Percentiles rank a stretch among this genome's conserved stretches.
Conservation (phyloP, 768 basidiomycete species). For the Phallus indusiatus region DNA sequence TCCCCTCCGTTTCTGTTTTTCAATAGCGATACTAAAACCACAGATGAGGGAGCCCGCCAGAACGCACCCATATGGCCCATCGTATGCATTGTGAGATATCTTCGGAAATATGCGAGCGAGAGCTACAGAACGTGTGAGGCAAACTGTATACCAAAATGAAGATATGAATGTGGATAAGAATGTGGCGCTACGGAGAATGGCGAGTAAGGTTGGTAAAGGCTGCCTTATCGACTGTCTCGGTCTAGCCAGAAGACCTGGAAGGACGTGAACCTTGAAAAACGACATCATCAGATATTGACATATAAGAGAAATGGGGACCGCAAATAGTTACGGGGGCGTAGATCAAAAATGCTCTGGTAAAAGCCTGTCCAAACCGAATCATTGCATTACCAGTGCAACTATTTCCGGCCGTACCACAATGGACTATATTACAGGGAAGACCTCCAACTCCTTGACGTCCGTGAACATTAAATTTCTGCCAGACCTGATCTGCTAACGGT, state of each 20-base stretch:
- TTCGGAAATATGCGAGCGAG: conserved; percentile 54
- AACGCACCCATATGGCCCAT: conserved; percentile 63
- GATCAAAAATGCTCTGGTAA: conserved; percentile 51
- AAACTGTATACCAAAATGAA: conserved; percentile 62
- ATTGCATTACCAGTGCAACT: conserved; percentile 54
- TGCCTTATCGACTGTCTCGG: background rate
- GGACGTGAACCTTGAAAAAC: conserved; percentile 50
- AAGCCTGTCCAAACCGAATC: conserved; percentile 46
- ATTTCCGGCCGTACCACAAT: conserved; percentile 41
- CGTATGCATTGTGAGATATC: conserved; percentile 72
- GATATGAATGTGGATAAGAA: conserved; percentile 69
- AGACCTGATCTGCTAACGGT: conserved; percentile 35
- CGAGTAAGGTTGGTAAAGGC: conserved; percentile 11
- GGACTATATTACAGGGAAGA: conserved; percentile 67
- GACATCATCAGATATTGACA: background rate
- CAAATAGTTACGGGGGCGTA: conserved; percentile 56
- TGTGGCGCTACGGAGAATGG: conserved; percentile 53
- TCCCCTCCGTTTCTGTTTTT: conserved; percentile 58
- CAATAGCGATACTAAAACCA: conserved; percentile 71
- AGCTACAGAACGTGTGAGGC: conserved; percentile 55
- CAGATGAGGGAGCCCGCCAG: conserved; percentile 60
- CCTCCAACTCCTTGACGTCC: conserved; percentile 53
- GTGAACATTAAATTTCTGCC: conserved; percentile 47
- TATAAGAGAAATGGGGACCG: background rate
- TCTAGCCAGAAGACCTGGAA: conserved; percentile 44